These are phyloP conservation scores for Peronosclerospora sorghi DNA, from an alignment of 352 stramenopile genomes.

Conservation along the genomic window DNA sequence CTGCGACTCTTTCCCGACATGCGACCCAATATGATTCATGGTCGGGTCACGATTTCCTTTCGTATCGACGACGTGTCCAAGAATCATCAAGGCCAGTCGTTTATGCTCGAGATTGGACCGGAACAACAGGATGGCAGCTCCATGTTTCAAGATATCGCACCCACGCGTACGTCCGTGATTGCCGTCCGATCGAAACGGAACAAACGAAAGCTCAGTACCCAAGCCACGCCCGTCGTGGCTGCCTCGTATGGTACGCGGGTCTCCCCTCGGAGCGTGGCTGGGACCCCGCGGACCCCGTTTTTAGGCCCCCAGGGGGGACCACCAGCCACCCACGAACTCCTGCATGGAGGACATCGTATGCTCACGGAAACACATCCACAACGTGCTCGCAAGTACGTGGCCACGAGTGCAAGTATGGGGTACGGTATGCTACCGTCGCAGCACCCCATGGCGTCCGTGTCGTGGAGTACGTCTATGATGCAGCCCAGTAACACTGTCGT, in stretches of 20 bases:
- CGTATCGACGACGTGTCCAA: constrained; percentile 95
- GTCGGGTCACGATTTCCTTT: constrained; percentile 82
- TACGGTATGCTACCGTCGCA: constrained; percentile 25
- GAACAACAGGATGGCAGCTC: constrained; percentile 72
- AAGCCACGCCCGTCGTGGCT: constrained; percentile 7
- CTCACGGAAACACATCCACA: constrained; percentile 21
- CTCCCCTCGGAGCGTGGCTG: constrained; percentile 28
- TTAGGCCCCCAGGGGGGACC: neutral
- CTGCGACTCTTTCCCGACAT: constrained; percentile 81
- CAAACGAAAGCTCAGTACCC: constrained; percentile 72
- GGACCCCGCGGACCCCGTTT: constrained; percentile 22
- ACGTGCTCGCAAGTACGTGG: constrained; percentile 22
- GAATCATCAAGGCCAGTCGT: constrained; percentile 94
- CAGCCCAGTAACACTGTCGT: constrained; percentile 13
- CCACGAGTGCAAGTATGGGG: constrained; percentile 16
- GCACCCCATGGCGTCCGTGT: constrained; percentile 22
- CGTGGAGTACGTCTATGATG: constrained; percentile 42
- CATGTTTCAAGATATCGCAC: constrained; percentile 87
- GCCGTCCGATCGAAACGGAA: constrained; percentile 92
- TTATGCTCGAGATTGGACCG: constrained; percentile 84
- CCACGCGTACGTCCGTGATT: constrained; percentile 80
- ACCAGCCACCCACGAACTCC: constrained; percentile 1
- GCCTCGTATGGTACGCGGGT: constrained; percentile 17
- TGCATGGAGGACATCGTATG: constrained; percentile 5
- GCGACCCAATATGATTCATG: constrained; percentile 79